Base-by-base conservation (phyloP, 768 basidiomycete species). In the Austroboletus festivus region DNA sequence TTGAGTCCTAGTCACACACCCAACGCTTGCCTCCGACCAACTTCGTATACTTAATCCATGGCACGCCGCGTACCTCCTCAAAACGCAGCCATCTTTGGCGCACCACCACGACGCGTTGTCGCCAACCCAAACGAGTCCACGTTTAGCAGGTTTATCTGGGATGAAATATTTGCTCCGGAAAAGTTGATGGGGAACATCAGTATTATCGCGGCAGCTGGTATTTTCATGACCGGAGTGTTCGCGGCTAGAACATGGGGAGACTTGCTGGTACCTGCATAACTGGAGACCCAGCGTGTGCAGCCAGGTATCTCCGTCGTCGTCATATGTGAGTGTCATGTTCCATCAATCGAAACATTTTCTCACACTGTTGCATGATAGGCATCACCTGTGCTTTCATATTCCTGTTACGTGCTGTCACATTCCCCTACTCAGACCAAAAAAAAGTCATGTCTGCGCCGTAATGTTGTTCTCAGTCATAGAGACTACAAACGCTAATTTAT, bases 211-310 rank as follows among this genome's bases (percentile, higher is more conserved):
- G 84, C 84, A 18, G 69, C 84, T 7, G 72, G 75, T 6, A 68
- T 89, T 51, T 92, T 91, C 57, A 68, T 81, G 21, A 85, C 79
- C 23, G 86, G 87, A 3, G 82, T 92, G 48, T 65, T 82, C 38
- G 81, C 73, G 13, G 81, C 84, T 15, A 81, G 88, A 64, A 79
- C 80, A 35, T 95, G 86, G 78, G 90, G 90, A 11, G 86, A 85
- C 35, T 63, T 86, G 37, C 78, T 91, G 71, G 77, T 91, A 7
- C 86, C 86, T 38, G 80, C 78, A 22, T 86, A 45, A 42, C 31
- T 33, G 33, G 48, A 23, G 23, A 16, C 26, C 24, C 34, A 10
- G 21, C 11, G 31, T 35, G 48, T n/a, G n/a, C n/a, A n/a, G n/a
- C n/a, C n/a, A n/a, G n/a, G n/a, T n/a, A n/a, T n/a, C n/a, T n/a